Evolutionary conservation across 1,284 basidiomycete genomes (phyloP), one percentile per base, ranked within the genome.

Genomic region (Uromyces viciae-fabae): DNA sequence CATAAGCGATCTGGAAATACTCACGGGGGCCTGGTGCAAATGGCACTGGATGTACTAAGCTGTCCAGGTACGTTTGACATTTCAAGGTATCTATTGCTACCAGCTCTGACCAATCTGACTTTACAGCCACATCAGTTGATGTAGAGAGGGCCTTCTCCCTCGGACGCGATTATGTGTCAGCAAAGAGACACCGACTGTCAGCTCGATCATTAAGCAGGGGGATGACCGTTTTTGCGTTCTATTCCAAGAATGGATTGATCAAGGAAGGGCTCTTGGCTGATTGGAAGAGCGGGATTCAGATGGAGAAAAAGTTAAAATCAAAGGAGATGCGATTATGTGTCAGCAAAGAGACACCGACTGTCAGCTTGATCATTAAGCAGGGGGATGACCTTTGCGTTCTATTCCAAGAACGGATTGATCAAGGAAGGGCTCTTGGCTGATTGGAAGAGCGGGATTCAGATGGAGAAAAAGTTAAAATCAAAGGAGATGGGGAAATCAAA

Each of bases 101-200:
- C n/a, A n/a, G n/a, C n/a, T n/a, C n/a, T n/a, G n/a, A n/a, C n/a
- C n/a, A n/a, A n/a, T n/a, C n/a, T n/a, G n/a, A n/a, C n/a, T n/a
- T n/a, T 43, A 68, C 7, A 68, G 64, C 64, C 7, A 68, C 38
- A 14, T 14, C 36, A 22, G 64, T 68, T 7, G 38, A 68, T 68
- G 64, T 68, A 9, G 64, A 68, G 64, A n/a, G 64, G n/a, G 28
- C 64, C 5, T 68, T 68, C 33, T 42, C n/a, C 64, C 46, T 64
- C 40, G 28, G 60, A 8, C 7, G 60, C 1, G 33, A 64, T 22
- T 64, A 64, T 31, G 5, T 31, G 11, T 49, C 46, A 11, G 46
- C 46, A 11, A 49, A 49, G 46, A 49, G 46, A 49, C 46, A 49
- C 11, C 15, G 42, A 8, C 62, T 38, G 17, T 7, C 36, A 4